These are phyloP conservation scores for Fusarium begoniae DNA, from an alignment of 2,329 filamentous ascomycete species.

Conservation along the genomic window DNA sequence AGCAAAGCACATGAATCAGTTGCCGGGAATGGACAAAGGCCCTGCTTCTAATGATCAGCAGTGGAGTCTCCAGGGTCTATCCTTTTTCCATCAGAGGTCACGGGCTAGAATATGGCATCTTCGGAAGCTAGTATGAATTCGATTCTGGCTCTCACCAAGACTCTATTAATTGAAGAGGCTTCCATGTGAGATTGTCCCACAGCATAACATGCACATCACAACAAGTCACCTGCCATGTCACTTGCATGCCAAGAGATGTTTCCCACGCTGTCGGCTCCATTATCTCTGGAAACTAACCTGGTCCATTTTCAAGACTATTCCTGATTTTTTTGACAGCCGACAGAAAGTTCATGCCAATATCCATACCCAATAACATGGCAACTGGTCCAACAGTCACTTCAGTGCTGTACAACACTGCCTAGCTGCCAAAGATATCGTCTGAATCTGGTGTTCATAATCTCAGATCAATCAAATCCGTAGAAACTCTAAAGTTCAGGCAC, in stretches of 20 bases:
- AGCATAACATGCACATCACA: background rate
- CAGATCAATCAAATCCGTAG: background rate
- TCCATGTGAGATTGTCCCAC: background rate
- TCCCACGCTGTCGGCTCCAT: background rate
- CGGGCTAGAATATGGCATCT: background rate
- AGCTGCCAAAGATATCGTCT: background rate
- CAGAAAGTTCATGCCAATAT: background rate
- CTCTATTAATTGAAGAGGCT: background rate
- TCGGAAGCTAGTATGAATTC: background rate
- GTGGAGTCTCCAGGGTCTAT: background rate
- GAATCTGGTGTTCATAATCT: background rate
- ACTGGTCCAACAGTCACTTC: background rate
- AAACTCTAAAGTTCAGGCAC: background rate
- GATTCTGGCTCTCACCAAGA: background rate
- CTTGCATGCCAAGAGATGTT: background rate
- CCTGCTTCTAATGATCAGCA: constrained; percentile 1
- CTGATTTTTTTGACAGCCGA: too few relatives aligned
- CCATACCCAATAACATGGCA: too few relatives aligned
- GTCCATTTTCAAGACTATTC: too few relatives aligned
- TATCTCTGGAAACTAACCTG: background rate
- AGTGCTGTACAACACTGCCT: background rate
- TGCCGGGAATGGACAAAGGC: constrained; percentile 3
- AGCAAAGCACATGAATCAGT: constrained; percentile 19
- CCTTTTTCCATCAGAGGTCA: background rate
- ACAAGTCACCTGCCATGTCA: background rate